phyloP scores from a whole-genome alignment of 164 flowering plant genomes.

The Brasenia schreberi region DNA sequence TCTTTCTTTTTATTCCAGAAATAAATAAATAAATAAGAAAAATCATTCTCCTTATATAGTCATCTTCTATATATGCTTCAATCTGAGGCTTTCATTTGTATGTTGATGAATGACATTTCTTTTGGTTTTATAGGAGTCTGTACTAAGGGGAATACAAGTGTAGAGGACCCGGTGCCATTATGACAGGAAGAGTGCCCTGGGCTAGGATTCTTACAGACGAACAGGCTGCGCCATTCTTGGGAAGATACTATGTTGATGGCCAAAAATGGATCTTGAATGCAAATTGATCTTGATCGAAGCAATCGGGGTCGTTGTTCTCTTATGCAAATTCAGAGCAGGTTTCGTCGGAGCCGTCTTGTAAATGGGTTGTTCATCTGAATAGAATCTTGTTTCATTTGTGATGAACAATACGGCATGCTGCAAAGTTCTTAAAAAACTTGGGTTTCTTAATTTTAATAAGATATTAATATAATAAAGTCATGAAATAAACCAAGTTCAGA shows the following conservation, averaged over 20 bases:
- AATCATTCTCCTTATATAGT: background rate
- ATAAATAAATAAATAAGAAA: background rate
- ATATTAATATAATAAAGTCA: too few relatives aligned
- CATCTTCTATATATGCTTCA: background rate
- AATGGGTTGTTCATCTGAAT: too few relatives aligned
- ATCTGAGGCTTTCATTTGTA: background rate
- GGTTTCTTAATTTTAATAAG: too few relatives aligned
- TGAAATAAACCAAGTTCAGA: too few relatives aligned
- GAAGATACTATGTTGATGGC: conserved; percentile 37
- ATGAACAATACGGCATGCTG: too few relatives aligned
- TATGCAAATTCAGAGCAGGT: too few relatives aligned
- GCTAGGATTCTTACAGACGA: conserved; percentile 35
- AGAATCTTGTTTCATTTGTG: too few relatives aligned
- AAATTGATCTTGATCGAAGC: too few relatives aligned
- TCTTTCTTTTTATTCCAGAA: background rate
- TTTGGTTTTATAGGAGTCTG: conserved; percentile 24
- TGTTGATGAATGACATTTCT: background rate
- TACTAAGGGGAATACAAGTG: conserved; percentile 75
- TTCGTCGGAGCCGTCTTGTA: too few relatives aligned
- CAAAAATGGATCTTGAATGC: conserved; percentile 32
- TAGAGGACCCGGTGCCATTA: conserved; percentile 58
- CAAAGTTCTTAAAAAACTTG: too few relatives aligned
- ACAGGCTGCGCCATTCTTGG: conserved; percentile 49
- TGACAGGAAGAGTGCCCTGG: conserved; percentile 54
- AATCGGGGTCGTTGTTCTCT: too few relatives aligned